phyloP scores from a whole-genome alignment of 805 yeast species.

The Pichia californica region DNA sequence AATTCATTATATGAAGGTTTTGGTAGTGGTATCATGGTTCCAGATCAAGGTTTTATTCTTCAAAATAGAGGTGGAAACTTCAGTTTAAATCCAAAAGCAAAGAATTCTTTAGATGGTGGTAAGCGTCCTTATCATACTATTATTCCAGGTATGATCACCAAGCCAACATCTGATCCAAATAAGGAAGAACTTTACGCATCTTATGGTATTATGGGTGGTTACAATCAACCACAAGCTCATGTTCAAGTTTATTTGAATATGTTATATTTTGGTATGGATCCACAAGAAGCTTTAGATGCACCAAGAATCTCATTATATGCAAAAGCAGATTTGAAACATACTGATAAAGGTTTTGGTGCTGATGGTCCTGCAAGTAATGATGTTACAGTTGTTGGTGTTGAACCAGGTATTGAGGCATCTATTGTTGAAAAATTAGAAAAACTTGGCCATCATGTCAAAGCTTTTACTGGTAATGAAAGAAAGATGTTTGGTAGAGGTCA shows the following conservation, averaged over 20 bases:
- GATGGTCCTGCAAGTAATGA: slow-evolving; percentile 59
- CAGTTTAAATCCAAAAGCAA: slow-evolving; percentile 48
- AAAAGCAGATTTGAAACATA: slow-evolving; percentile 34
- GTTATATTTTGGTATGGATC: slow-evolving; percentile 53
- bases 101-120: slow-evolving; percentile 58
- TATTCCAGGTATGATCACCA: slow-evolving; percentile 74
- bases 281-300: slow-evolving; percentile 70
- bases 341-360: slow-evolving; percentile 52
- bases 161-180: slow-evolving; percentile 17
- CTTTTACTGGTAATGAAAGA: slow-evolving; percentile 38
- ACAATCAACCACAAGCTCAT: slow-evolving; percentile 82
- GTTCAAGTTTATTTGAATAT: slow-evolving; percentile 69
- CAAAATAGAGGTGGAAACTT: slow-evolving; percentile 79
- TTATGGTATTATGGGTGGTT: slow-evolving; percentile 78
- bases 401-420: slow-evolving; percentile 51
- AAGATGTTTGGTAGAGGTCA: slow-evolving; percentile 58
- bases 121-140: slow-evolving; percentile 80
- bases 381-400: slow-evolving; percentile 54
- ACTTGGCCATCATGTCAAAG: slow-evolving; percentile 53
- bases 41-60: slow-evolving; percentile 57
- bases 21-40: slow-evolving; percentile 66
- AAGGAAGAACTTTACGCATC: slow-evolving; percentile 48
- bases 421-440: slow-evolving; percentile 39
- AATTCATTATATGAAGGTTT: slow-evolving; percentile 65
- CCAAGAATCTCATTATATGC: slow-evolving; percentile 67